These are phyloP conservation scores for Penicillium paneum DNA, from an alignment of 2,329 filamentous ascomycete genomes.

Conservation along the genomic window DNA sequence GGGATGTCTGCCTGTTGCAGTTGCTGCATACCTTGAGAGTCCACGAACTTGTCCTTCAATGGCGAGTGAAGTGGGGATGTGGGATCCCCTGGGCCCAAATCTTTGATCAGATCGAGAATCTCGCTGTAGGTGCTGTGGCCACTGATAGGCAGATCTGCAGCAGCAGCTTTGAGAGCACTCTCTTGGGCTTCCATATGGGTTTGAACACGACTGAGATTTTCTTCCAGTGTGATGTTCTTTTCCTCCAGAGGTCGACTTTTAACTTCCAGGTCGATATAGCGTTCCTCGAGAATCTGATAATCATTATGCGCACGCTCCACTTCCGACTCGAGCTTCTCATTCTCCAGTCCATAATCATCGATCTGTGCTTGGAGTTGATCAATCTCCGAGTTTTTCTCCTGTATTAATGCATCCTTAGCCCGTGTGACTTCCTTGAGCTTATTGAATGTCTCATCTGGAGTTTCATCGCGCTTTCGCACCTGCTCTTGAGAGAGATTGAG, in stretches of 20 bases:
- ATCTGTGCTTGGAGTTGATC: constrained; percentile 36
- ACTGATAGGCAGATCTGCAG: constrained; percentile 34
- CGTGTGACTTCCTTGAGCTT: constrained; percentile 34
- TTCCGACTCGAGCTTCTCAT: constrained; percentile 36
- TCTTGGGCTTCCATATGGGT: constrained; percentile 38
- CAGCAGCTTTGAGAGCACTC: constrained; percentile 38
- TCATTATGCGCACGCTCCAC: constrained; percentile 33
- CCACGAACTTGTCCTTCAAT: constrained; percentile 17
- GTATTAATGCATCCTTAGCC: constrained; percentile 34
- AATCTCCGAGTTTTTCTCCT: constrained; percentile 37
- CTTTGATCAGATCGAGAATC: constrained; percentile 40
- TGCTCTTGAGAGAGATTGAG: constrained; percentile 33
- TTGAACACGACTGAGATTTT: constrained; percentile 35
- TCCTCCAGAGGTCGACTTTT: constrained; percentile 38
- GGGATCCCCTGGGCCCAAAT: constrained; percentile 26
- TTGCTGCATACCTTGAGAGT: constrained; percentile 22
- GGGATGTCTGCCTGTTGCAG: constrained; percentile 15
- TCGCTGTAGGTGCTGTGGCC: constrained; percentile 38
- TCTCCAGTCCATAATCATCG: constrained; percentile 34
- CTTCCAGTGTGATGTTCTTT: constrained; percentile 37
- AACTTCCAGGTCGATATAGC: constrained; percentile 34
- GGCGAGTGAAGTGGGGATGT: constrained; percentile 12
- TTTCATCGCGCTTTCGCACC: constrained; percentile 34
- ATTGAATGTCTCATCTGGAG: constrained; percentile 32
- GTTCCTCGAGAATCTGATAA: constrained; percentile 34